phyloP scores from a whole-genome alignment of 148 eudicot species.

The Limonium bicolor region DNA sequence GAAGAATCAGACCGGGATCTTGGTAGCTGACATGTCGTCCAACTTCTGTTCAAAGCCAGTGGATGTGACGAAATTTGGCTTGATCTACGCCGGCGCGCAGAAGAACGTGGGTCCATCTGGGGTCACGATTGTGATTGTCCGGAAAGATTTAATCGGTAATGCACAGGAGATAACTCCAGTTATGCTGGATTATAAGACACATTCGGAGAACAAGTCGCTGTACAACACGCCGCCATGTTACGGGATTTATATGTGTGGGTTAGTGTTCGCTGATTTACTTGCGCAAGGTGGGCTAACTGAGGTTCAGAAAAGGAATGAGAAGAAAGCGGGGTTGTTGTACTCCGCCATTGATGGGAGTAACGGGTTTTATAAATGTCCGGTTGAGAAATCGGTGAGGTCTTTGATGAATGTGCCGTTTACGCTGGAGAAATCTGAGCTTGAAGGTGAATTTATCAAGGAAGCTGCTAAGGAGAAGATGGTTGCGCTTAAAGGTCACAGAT shows the following conservation, averaged over 20 bases:
- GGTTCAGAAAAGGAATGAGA: conserved; percentile 74
- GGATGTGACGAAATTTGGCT: conserved; percentile 61
- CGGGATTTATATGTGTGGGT: conserved; percentile 89
- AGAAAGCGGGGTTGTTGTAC: conserved; percentile 53
- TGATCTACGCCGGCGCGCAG: conserved; percentile 94
- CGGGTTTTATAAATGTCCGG: conserved; percentile 84
- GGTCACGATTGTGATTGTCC: conserved; percentile 68
- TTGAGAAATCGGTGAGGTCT: conserved; percentile 89
- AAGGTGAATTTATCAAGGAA: conserved; percentile 60
- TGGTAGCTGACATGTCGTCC: background rate
- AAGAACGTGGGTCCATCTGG: conserved; percentile 96
- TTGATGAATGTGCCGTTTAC: conserved; percentile 98
- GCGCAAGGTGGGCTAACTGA: conserved; percentile 76
- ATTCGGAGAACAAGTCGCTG: conserved; percentile 66
- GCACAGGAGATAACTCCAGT: conserved; percentile 63
- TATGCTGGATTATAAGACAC: conserved; percentile 91
- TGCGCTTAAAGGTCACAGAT: conserved; percentile 83
- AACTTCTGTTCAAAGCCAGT: conserved; percentile 10
- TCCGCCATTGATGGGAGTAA: conserved; percentile 64
- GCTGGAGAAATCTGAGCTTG: conserved; percentile 60
- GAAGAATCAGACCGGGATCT: conserved; percentile 2
- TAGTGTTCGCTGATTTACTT: conserved; percentile 85
- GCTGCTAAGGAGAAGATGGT: conserved; percentile 97
- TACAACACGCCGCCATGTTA: conserved; percentile 93
- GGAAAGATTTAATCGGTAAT: conserved; percentile 74